Evolutionary conservation across 2,329 filamentous ascomycete species (phyloP), one percentile per base, ranked within the genome.

Genomic region (Arthrobotrys conoides): DNA sequence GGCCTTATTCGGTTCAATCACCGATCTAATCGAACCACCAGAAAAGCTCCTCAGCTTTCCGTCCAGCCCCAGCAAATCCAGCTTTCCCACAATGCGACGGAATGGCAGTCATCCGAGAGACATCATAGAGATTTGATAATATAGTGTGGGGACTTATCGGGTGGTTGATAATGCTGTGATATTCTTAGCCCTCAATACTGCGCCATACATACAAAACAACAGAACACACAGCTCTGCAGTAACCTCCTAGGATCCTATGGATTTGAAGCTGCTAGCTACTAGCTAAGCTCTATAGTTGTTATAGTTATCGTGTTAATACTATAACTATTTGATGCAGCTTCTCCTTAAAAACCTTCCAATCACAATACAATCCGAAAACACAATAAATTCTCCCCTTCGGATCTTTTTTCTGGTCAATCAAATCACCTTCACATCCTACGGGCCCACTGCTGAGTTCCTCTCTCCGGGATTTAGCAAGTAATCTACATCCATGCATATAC

Each of bases 21-120:
- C 33, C 48, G 61, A 57, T 55, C 59, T 53, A 59, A 57, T 53
- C 66, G 66, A 49, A 61, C 57, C 57, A 44, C 30, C 6, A 20
- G 20, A 38, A 59, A 59, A 22, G 18, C 53, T 59, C 30, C 30
- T 59, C 53, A 41, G 53, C 30, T 55, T 48, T 55, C 38, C 22
- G 14, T 38, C 66, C 30, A 44, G 30, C 48, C 65, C 27, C 46
- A 14, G 66, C 5, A 57, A 24, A 57, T 27, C 16, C 27, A 57
- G 48, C 63, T 67, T 30, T 68, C 46, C 71, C 71, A 59, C 48
- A 57, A 66, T 22, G 72, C 66, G 72, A 76, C 59, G 72, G 72
- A 41, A 33, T 70, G 10, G 44, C n/a, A 36, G 49, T 30, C 51
- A 24, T 53, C 48, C 30, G 48, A 38, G 20, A 24, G 36, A 61